Base-by-base conservation (phyloP, 805 yeast genomes). In the Metahyphopichia silvanorum region DNA sequence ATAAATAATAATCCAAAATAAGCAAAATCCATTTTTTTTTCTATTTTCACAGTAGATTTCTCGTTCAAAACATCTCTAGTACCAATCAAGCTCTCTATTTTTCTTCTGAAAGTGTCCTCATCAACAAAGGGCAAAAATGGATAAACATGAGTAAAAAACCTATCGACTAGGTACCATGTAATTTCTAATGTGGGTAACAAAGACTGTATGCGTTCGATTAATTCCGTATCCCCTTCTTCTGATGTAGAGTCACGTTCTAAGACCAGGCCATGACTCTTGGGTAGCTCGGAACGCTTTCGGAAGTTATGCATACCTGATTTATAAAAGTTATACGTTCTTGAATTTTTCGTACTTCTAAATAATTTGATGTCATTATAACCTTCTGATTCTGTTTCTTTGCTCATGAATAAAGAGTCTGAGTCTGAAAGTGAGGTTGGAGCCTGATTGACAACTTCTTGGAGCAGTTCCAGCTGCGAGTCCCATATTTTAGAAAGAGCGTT, bases 101-200 rank as follows among this genome's bases (percentile, higher is more conserved):
- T 35, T 7, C 49, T 45, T 5, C 42, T 42, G 30, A 67, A 67
- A 22, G 42, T 39, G 5, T 39, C 41, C 34, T 57, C 51, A 34
- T 63, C 67, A 13, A 69, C 29, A 27, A 43, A 66, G 0, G 75
- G 75, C 42, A 55, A 53, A 38, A 60, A 64, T 1, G 73, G 70
- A 38, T 66, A 63, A 4, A 67, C 46, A 34, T 47, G 48, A 16
- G 45, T 44, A 46, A 63, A 67, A 40, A 60, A 69, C 2, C 69
- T 37, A 16, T 55, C 55, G 13, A 68, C 31, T 19, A 21, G 11
- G 22, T 11, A 11, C 22, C 22, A 21, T 9, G 11, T 11, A 9
- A 21, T 11, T 9, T 21, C 22, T 9, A 11, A 11, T 11, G 22
- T 9, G 10, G 22, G 22, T 9, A 21, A 11, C 10, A 21, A 11